Percentiles rank a stretch among this genome's conserved stretches.
These are phyloP conservation scores for Lichina pygmaea DNA, from an alignment of 495 filamentous ascomycete genomes.

Conservation along the genomic window DNA sequence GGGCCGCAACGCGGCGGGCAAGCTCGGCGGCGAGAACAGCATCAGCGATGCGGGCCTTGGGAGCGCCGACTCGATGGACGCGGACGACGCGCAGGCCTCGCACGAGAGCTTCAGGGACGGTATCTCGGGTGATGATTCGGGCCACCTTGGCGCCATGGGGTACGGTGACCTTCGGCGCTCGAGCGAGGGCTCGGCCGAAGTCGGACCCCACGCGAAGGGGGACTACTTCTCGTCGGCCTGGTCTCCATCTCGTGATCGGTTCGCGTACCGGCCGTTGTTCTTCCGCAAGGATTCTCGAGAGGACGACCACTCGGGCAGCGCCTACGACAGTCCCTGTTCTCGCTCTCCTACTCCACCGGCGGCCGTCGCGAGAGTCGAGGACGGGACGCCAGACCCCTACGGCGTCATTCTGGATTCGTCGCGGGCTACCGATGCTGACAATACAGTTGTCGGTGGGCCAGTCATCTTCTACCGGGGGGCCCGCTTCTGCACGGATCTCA, in stretches of 20 bases:
- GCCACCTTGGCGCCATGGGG: too few relatives aligned
- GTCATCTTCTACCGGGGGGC: slow-evolving; percentile 60
- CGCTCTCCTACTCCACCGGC: background rate
- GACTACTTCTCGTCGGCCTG: too few relatives aligned
- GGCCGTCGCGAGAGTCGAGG: background rate
- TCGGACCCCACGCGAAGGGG: too few relatives aligned
- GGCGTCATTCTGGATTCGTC: too few relatives aligned
- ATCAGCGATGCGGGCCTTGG: background rate
- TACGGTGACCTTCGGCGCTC: too few relatives aligned
- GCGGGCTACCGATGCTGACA: too few relatives aligned
- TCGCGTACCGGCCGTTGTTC: slow-evolving; percentile 14
- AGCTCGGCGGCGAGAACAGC: slow-evolving; percentile 7
- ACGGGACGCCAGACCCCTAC: too few relatives aligned
- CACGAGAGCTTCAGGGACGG: background rate
- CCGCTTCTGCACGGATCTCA: slow-evolving; percentile 52
- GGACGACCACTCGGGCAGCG: slow-evolving; percentile 4
- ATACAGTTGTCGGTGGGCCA: slow-evolving; percentile 29
- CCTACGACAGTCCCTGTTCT: background rate
- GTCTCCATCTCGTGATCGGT: background rate
- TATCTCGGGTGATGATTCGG: background rate
- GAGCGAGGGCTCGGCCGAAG: too few relatives aligned
- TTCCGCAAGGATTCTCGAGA: slow-evolving; percentile 11
- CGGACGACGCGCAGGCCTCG: background rate
- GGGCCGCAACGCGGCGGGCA: slow-evolving; percentile 32
- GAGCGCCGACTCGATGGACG: background rate